Evolutionary conservation across 768 basidiomycete species (phyloP).

Genomic region (Leucosporidium scottii): DNA sequence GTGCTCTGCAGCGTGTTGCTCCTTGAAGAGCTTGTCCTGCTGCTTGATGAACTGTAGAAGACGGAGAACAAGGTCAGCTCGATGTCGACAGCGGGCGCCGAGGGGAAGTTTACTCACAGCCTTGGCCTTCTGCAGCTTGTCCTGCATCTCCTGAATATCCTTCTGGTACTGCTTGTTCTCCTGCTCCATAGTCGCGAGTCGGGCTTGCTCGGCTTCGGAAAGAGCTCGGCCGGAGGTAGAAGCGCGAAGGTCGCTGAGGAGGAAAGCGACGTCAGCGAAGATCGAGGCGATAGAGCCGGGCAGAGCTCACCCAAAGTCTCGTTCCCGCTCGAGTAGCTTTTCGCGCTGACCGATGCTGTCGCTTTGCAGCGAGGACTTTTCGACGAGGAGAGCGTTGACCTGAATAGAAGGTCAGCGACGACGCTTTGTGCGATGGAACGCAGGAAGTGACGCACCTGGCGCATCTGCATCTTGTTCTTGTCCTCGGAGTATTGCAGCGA

Average conservation of each 20-base stretch:
- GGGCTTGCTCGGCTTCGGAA: conserved; percentile 72
- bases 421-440: conserved; percentile 1
- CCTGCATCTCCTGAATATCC: conserved; percentile 41
- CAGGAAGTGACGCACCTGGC: conserved; percentile 40
- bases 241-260: conserved; percentile 63
- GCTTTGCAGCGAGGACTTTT: conserved; percentile 83
- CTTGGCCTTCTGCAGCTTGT: conserved; percentile 74
- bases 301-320: conserved; percentile 64
- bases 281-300: neutral
- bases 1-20: conserved; percentile 49
- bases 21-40: conserved; percentile 82
- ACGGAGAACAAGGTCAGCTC: neutral
- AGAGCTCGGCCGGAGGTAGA: conserved; percentile 68
- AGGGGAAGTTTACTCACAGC: conserved; percentile 47
- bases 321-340: conserved; percentile 73
- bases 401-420: conserved; percentile 43
- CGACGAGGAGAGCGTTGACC: conserved; percentile 71
- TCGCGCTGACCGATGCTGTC: conserved; percentile 87
- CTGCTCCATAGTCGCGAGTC: conserved; percentile 66
- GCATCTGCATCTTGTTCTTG: conserved; percentile 83
- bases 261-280: neutral
- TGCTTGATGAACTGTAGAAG: conserved; percentile 71
- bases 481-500: conserved; percentile 66
- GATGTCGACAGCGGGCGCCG: neutral
- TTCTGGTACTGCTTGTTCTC: conserved; percentile 66